phyloP scores from a whole-genome alignment of 2,329 filamentous ascomycete genomes.

The Cyanodermella asteris region DNA sequence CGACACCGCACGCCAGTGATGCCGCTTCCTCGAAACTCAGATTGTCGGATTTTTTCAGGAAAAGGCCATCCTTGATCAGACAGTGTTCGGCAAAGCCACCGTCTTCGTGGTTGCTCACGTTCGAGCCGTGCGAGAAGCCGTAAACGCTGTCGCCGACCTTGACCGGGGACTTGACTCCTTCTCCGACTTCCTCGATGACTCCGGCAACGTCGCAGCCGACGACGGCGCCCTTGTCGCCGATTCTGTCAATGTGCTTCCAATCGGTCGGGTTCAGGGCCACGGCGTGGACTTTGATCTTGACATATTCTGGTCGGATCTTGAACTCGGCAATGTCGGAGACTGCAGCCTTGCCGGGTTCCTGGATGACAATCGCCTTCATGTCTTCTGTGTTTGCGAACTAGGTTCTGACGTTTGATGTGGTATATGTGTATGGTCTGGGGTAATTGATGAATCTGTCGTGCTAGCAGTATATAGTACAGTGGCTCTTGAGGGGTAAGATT shows the following conservation, averaged over 20 bases:
- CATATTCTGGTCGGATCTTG: no score
- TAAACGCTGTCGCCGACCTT: constrained; percentile 31
- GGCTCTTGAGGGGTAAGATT: no score
- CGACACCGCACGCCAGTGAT: constrained; percentile 29
- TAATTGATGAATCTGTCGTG: no score
- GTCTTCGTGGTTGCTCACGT: constrained; percentile 19
- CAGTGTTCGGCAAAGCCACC: constrained; percentile 34
- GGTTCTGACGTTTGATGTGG: no score
- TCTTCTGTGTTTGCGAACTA: no score
- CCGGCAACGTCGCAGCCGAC: constrained; percentile 29
- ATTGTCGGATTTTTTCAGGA: constrained; percentile 24
- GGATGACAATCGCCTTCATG: no score
- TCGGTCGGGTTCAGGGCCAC: constrained; percentile 10
- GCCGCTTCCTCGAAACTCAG: constrained; percentile 30
- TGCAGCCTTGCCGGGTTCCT: no score
- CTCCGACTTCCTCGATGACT: constrained; percentile 28
- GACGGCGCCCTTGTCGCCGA: constrained; percentile 6
- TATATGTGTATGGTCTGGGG: no score
- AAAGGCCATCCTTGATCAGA: constrained; percentile 27
- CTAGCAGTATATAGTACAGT: no score
- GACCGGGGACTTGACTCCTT: constrained; percentile 23
- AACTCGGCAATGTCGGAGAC: no score
- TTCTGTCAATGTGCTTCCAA: constrained; percentile 8
- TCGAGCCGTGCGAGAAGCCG: constrained; percentile 27
- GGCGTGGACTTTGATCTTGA: no score